Percentiles rank a stretch among this genome's conserved stretches.
Evolutionary conservation across 768 basidiomycete species (phyloP).

Genomic region (Leccinum subgranulosum): DNA sequence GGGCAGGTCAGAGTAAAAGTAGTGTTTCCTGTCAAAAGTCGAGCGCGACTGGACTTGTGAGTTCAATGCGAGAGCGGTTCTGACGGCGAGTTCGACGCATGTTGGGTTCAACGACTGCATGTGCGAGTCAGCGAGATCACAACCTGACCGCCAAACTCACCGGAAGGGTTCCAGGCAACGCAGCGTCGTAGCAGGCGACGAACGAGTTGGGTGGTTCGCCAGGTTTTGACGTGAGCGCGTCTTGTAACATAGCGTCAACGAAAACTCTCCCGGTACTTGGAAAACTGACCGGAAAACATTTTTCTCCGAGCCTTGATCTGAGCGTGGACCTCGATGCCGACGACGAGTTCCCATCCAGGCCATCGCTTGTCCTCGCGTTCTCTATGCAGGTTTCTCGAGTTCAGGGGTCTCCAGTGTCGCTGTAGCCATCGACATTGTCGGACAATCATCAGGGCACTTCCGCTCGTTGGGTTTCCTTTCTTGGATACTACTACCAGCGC

Average conservation of each 20-base stretch:
- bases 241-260: slow-evolving; percentile 24
- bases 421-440: slow-evolving; percentile 16
- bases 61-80: slow-evolving; percentile 76
- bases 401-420: slow-evolving; percentile 10
- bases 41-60: slow-evolving; percentile 64
- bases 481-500: not conserved
- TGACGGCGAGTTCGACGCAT: slow-evolving; percentile 76
- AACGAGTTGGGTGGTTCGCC: slow-evolving; percentile 66
- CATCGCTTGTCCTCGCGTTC: slow-evolving; percentile 42
- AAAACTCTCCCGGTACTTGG: no score
- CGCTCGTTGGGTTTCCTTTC: slow-evolving; percentile 9
- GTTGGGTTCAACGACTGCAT: slow-evolving; percentile 47
- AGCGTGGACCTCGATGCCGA: slow-evolving; percentile 95
- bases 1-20: slow-evolving; percentile 95
- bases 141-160: slow-evolving; percentile 41
- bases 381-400: not conserved
- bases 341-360: slow-evolving; percentile 87
- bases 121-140: not conserved
- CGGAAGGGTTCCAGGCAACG: slow-evolving; percentile 90
- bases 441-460: slow-evolving; percentile 21
- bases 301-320: slow-evolving; percentile 87
- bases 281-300: slow-evolving; percentile 71
- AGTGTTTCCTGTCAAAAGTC: slow-evolving; percentile 95
- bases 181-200: slow-evolving; percentile 80
- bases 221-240: slow-evolving; percentile 38